These are phyloP conservation scores for Globisporangium irregulare DNA, from an alignment of 352 stramenopile genomes.

Conservation along the genomic window DNA sequence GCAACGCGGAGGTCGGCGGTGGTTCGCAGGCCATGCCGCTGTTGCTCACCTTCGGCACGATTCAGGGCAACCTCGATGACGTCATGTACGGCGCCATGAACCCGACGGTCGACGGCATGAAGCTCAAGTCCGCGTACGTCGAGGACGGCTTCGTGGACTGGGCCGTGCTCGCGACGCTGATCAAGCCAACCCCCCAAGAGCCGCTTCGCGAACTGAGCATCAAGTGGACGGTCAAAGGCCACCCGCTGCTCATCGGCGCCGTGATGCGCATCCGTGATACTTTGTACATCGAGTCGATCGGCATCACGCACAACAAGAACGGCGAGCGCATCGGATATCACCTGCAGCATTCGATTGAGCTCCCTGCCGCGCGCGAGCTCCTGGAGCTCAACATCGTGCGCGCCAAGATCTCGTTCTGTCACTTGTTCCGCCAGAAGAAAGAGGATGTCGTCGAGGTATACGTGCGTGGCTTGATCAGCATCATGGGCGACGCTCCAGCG, in stretches of 20 bases:
- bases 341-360: constrained; percentile 45
- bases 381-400: constrained; percentile 33
- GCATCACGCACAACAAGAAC: constrained; percentile 31
- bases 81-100: constrained; percentile 57
- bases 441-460: constrained; percentile 37
- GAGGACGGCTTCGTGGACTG: constrained; percentile 49
- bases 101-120: constrained; percentile 45
- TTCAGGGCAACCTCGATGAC: constrained; percentile 45
- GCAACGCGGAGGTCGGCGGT: neutral
- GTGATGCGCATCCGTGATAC: constrained; percentile 50
- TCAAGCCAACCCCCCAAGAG: constrained; percentile 26
- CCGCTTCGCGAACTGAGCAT: constrained; percentile 54
- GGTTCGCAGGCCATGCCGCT: constrained; percentile 7
- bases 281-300: constrained; percentile 50
- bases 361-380: constrained; percentile 36
- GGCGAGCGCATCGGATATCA: constrained; percentile 56
- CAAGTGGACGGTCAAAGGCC: constrained; percentile 54
- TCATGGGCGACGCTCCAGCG: constrained; percentile 29
- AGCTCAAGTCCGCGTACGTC: constrained; percentile 52
- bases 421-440: constrained; percentile 37
- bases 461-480: constrained; percentile 29
- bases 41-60: constrained; percentile 27
- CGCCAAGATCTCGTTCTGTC: constrained; percentile 43
- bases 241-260: constrained; percentile 20
- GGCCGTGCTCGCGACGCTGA: constrained; percentile 36